phyloP scores from a whole-genome alignment of 2,329 filamentous ascomycete species.

The Ophidiomyces ophidiicola region DNA sequence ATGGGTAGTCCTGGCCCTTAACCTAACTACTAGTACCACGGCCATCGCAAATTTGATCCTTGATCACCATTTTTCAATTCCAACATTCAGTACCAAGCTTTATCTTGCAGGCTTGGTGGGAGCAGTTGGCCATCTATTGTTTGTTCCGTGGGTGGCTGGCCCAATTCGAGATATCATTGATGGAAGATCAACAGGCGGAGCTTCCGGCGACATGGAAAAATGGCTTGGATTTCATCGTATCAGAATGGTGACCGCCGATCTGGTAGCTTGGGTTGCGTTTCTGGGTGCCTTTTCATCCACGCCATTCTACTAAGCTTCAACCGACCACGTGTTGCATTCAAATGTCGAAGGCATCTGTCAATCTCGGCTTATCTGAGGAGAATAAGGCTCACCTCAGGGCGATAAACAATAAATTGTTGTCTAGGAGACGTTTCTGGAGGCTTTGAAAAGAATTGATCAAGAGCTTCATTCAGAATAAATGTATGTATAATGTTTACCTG shows the following conservation, averaged over 20 bases:
- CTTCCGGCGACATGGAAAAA: conserved; percentile 10
- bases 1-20: conserved; percentile 11
- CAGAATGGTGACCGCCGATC: conserved; percentile 13
- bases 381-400: too few relatives aligned
- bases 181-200: conserved; percentile 7
- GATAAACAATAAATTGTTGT: too few relatives aligned
- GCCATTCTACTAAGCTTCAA: neutral
- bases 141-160: conserved; percentile 14
- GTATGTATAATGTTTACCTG: too few relatives aligned
- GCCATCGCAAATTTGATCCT: conserved; percentile 13
- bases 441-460: too few relatives aligned
- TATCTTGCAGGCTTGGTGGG: conserved; percentile 13
- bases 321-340: too few relatives aligned
- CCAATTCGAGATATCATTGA: conserved; percentile 13
- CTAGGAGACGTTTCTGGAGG: too few relatives aligned
- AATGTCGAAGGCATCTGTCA: too few relatives aligned
- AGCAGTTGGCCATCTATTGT: conserved; percentile 14
- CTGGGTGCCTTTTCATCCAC: conserved; percentile 11
- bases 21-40: conserved; percentile 10
- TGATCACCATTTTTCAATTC: conserved; percentile 2
- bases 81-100: conserved; percentile 11
- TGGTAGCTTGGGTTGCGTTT: conserved; percentile 14
- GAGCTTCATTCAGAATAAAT: too few relatives aligned
- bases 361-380: too few relatives aligned
- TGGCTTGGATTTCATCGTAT: conserved; percentile 16